A percentile compares a stretch with the other conserved stretches of the same genome.
phyloP scores from a whole-genome alignment of 495 filamentous ascomycete species.

The Apodospora peruviana region DNA sequence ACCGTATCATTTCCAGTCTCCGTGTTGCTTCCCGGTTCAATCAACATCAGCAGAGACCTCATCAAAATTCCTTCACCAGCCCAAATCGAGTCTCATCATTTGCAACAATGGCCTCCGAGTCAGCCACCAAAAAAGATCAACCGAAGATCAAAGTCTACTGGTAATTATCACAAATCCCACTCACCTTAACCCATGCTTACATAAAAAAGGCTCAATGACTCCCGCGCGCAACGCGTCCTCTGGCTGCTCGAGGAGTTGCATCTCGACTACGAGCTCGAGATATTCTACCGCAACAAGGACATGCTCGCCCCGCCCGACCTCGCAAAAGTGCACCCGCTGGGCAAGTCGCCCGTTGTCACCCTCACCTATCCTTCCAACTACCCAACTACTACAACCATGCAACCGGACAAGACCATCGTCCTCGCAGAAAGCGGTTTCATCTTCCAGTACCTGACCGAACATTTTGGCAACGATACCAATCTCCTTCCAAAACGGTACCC shows the following conservation, averaged over 20 bases:
- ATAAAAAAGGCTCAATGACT: slow-evolving; percentile 60
- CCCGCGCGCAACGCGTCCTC: slow-evolving; percentile 77
- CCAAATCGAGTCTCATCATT: too few relatives aligned
- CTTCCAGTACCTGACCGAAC: slow-evolving; percentile 71
- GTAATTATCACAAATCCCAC: not conserved
- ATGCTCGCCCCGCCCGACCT: slow-evolving; percentile 65
- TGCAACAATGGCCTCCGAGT: not conserved
- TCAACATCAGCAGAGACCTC: too few relatives aligned
- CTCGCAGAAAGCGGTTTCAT: slow-evolving; percentile 79
- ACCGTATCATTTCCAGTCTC: too few relatives aligned
- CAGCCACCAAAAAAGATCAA: not conserved
- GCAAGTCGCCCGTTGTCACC: slow-evolving; percentile 73
- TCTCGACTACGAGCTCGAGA: slow-evolving; percentile 70
- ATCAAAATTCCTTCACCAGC: not conserved
- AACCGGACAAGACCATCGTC: slow-evolving; percentile 40
- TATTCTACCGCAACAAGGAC: slow-evolving; percentile 57
- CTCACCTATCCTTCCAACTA: slow-evolving; percentile 32
- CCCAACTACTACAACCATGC: slow-evolving; percentile 5
- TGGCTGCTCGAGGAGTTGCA: slow-evolving; percentile 85
- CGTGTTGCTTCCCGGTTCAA: too few relatives aligned
- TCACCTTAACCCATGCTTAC: not conserved
- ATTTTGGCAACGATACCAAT: slow-evolving; percentile 48
- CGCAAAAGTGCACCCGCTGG: slow-evolving; percentile 74
- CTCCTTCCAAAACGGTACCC: slow-evolving; percentile 62
- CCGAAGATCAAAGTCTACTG: slow-evolving; percentile 9